phyloP scores from a whole-genome alignment of 768 basidiomycete species.

The Suillus tomentosus region DNA sequence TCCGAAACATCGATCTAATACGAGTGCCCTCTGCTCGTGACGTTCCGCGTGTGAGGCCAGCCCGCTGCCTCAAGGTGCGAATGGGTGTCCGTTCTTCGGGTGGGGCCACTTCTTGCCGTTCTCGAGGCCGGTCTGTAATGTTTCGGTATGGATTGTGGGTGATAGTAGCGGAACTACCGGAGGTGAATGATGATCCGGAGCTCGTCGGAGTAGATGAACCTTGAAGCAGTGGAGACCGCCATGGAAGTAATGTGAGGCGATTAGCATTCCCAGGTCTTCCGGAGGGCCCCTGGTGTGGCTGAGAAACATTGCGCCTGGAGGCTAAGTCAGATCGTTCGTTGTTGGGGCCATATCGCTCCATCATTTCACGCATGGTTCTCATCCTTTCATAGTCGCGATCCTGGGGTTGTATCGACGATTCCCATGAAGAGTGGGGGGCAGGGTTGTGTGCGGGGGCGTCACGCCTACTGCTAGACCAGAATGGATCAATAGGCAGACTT shows the following conservation, averaged over 20 bases:
- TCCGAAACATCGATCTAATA: constrained; percentile 9
- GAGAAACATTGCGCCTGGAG: background rate
- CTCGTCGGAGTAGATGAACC: background rate
- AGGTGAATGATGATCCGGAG: background rate
- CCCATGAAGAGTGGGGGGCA: background rate
- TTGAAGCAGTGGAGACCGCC: constrained; percentile 5
- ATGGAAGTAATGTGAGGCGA: constrained; percentile 3
- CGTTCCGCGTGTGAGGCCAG: constrained; percentile 4
- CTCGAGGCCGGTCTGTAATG: background rate
- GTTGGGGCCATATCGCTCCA: constrained; percentile 2
- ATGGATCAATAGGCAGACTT: constrained; percentile 8
- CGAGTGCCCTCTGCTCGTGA: constrained; percentile 4
- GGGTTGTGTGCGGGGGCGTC: background rate
- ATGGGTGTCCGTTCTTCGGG: constrained; percentile 8
- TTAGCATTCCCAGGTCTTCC: constrained; percentile 2
- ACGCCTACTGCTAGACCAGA: background rate
- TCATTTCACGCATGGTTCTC: constrained; percentile 6
- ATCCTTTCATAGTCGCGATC: constrained; percentile 2
- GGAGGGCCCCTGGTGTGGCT: background rate
- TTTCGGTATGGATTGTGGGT: constrained; percentile 1
- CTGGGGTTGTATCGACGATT: background rate
- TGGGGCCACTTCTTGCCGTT: constrained; percentile 3
- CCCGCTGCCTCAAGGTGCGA: constrained; percentile 10
- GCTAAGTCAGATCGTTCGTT: constrained; percentile 6
- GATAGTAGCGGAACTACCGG: background rate